These are phyloP conservation scores for Salvia splendens DNA, from an alignment of 257 asterid species.

Conservation along the genomic window DNA sequence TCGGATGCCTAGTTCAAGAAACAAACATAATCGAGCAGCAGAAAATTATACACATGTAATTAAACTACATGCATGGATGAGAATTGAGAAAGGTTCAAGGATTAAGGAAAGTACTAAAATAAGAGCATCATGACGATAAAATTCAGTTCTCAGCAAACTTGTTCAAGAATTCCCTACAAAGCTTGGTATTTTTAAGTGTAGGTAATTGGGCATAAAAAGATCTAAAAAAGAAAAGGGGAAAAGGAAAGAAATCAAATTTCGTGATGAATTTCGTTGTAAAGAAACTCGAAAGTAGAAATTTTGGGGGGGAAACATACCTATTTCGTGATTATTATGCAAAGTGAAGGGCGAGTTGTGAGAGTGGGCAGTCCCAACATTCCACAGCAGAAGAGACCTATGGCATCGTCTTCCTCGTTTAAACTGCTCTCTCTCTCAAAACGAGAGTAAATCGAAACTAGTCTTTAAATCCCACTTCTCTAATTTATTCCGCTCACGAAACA, in stretches of 20 bases:
- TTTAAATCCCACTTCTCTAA: neutral
- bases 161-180: slow-evolving; percentile 11
- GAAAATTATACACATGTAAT: neutral
- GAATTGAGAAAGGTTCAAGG: neutral
- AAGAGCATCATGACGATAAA: neutral
- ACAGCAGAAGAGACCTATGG: neutral
- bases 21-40: slow-evolving; percentile 24
- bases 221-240: neutral
- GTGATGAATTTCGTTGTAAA: neutral
- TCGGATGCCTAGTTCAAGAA: slow-evolving; percentile 26
- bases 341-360: slow-evolving; percentile 16
- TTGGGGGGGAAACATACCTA: neutral
- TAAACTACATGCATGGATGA: slow-evolving; percentile 32
- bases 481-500: neutral
- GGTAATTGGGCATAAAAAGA: neutral
- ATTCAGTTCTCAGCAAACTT: slow-evolving; percentile 1
- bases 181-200: slow-evolving; percentile 1
- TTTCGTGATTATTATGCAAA: slow-evolving; percentile 24
- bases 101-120: neutral
- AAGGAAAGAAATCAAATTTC: neutral
- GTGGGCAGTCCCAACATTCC: slow-evolving; percentile 11
- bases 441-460: neutral
- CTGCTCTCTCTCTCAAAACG: neutral
- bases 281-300: neutral
- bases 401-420: neutral